Evolutionary conservation across 75 land plant genomes (phyloP).

Genomic region (Chamaecyparis obtusa): DNA sequence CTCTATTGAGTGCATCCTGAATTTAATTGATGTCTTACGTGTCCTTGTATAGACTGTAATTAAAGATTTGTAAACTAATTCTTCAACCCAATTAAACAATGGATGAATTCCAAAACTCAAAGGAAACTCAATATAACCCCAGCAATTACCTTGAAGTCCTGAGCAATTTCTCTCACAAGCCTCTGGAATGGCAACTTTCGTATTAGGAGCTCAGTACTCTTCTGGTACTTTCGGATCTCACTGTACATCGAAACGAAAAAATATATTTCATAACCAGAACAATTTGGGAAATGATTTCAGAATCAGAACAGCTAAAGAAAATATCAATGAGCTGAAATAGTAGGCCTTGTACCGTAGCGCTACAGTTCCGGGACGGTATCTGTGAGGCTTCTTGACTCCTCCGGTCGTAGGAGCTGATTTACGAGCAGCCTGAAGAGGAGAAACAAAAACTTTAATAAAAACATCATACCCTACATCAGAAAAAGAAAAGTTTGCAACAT

Average conservation of each 20-base stretch:
- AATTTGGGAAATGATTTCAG: too few species aligned
- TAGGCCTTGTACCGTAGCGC: slow-evolving; percentile 46
- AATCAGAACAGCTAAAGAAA: neutral
- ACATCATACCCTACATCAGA: neutral
- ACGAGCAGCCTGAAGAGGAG: slow-evolving; percentile 56
- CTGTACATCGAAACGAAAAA: neutral
- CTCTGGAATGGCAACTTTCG: slow-evolving; percentile 62
- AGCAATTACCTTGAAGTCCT: slow-evolving; percentile 50
- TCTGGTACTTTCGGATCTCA: slow-evolving; percentile 61
- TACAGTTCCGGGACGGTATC: slow-evolving; percentile 77
- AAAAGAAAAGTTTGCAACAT: neutral
- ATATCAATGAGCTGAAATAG: neutral
- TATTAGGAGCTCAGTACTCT: slow-evolving; percentile 57
- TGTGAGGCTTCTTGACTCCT: slow-evolving; percentile 78
- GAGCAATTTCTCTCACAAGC: slow-evolving; percentile 67
- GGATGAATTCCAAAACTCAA: too few species aligned
- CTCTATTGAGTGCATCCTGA: too few species aligned
- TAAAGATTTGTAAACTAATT: too few species aligned
- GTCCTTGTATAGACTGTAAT: too few species aligned
- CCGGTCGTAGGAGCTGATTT: slow-evolving; percentile 84
- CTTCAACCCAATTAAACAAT: too few species aligned
- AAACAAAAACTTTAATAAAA: too few species aligned
- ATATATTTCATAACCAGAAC: neutral
- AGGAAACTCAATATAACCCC: neutral
- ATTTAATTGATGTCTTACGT: too few species aligned